Evolutionary conservation across 495 filamentous ascomycete genomes (phyloP).

Genomic region (Tuber microsphaerosporum): DNA sequence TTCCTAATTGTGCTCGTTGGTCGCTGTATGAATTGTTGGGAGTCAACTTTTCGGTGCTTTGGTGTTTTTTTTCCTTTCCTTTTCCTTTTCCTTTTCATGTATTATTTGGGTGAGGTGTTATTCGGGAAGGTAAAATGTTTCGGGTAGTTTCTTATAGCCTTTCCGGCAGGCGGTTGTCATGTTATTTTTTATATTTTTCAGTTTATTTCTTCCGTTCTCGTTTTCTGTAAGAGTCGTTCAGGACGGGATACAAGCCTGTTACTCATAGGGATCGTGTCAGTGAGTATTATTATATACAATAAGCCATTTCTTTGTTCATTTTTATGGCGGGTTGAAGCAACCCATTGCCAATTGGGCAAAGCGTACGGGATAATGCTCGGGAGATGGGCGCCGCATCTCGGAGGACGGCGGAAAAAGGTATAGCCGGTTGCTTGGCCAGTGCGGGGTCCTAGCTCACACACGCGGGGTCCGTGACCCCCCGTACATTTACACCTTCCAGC

Average conservation of each 20-base stretch:
- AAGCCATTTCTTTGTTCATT: conserved; percentile 9
- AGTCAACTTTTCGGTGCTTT: conserved; percentile 18
- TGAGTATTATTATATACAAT: not conserved
- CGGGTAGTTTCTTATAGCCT: conserved; percentile 13
- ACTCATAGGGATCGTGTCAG: not conserved
- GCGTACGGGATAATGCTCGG: too few relatives aligned
- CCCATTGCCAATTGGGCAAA: too few relatives aligned
- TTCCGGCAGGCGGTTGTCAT: conserved; percentile 10
- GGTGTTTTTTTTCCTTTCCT: not conserved
- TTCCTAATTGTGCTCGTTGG: conserved; percentile 22
- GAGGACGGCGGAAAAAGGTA: too few relatives aligned
- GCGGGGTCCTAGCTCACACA: too few relatives aligned
- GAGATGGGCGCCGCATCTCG: too few relatives aligned
- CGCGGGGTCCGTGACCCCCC: too few relatives aligned
- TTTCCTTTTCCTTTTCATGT: not conserved
- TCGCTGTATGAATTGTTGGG: conserved; percentile 13
- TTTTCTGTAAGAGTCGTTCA: conserved; percentile 13
- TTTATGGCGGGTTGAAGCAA: too few relatives aligned
- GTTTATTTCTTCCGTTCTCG: conserved; percentile 26
- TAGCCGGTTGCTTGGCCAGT: too few relatives aligned
- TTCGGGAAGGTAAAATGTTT: conserved; percentile 22
- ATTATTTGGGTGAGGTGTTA: conserved; percentile 23
- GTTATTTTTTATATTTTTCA: conserved; percentile 5
- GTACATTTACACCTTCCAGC: too few relatives aligned
- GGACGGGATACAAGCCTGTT: not conserved